A percentile compares a stretch with the other conserved stretches of the same genome.
Conservation (phyloP, 164 flowering plant species). For the Nymphaea colorata region DNA sequence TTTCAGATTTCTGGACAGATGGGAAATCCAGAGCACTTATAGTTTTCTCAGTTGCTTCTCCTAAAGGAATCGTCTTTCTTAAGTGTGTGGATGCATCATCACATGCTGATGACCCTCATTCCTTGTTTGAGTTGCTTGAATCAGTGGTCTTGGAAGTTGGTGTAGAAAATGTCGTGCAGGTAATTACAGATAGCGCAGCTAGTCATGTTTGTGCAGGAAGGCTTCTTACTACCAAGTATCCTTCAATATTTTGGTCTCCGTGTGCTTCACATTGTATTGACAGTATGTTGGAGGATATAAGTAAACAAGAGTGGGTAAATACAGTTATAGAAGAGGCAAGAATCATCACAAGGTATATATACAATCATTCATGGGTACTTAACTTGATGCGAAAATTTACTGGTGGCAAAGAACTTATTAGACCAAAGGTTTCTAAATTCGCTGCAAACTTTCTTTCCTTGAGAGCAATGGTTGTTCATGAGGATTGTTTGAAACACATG, state of each 20-base stretch:
- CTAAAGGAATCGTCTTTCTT: conserved; percentile 51
- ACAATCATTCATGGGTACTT: conserved; percentile 36
- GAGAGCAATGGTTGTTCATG: conserved; percentile 41
- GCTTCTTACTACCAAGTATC: conserved; percentile 45
- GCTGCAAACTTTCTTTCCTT: conserved; percentile 40
- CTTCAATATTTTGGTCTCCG: conserved; percentile 57
- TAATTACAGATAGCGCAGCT: conserved; percentile 43
- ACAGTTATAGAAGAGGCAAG: conserved; percentile 47
- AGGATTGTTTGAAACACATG: conserved; percentile 50
- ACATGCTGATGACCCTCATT: conserved; percentile 38
- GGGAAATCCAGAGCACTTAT: conserved; percentile 34
- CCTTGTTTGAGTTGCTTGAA: conserved; percentile 47
- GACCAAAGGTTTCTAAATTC: conserved; percentile 37
- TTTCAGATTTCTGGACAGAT: conserved; percentile 52
- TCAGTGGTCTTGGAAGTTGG: conserved; percentile 54
- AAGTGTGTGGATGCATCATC: conserved; percentile 51
- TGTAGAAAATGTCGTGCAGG: conserved; percentile 58
- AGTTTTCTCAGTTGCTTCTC: conserved; percentile 39
- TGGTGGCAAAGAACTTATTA: conserved; percentile 40
- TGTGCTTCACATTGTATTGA: conserved; percentile 66
- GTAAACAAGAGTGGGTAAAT: conserved; percentile 43
- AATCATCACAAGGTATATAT: conserved; percentile 34
- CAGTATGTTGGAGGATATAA: conserved; percentile 54
- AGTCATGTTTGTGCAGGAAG: conserved; percentile 48
- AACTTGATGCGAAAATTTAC: conserved; percentile 49